Base-by-base conservation (phyloP, 208 protist species). In the Leishmania amazonensis region DNA sequence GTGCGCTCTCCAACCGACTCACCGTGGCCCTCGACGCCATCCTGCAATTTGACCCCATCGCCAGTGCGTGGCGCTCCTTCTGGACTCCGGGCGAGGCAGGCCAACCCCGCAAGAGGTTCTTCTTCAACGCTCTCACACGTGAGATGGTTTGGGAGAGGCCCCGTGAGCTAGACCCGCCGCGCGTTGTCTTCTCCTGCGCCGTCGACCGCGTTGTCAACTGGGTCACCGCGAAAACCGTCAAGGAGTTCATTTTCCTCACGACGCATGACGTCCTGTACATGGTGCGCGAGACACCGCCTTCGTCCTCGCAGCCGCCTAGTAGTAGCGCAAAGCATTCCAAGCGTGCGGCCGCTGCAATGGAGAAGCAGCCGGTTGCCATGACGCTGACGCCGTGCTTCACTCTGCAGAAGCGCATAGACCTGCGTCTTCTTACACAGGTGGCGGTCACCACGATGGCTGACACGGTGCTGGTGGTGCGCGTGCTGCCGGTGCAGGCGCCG, bases 381-480 rank as follows among this genome's bases (percentile, higher is more conserved):
- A 11, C 80, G 7, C 54, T 83, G 76, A 75, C 75, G 54, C 77
- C 78, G n/a, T 80, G 54, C 53, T 78, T 85, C 51, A 79, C 81
- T 19, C 76, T 95, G 15, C 81, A 89, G 31, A 95, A 95, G 71
- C 89, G 90, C 13, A 73, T 97, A 35, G 91, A 94, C 78, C 49
- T 97, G 65, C 90, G 91, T 11, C 87, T 94, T 3, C 84, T 97
- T 24, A 80, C 86, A 15, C 88, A 89, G 13, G 81, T 97, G 42
- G 90, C 89, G 51, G 71, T 96, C 8, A 93, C 88, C 17, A 80
- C 78, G 31, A 90, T 88, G 42, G 94, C 94, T 3, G 94, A 97
- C 81, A 86, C 88, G 13, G 71, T 95, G 75, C 42, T 96, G 7
- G 58, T 94, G n/a, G 47, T 97, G 49, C 92, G 94, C 53, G 83